Evolutionary conservation across 768 basidiomycete genomes (phyloP), one percentile per base, ranked within the genome.

Genomic region (Phallus indusiatus): DNA sequence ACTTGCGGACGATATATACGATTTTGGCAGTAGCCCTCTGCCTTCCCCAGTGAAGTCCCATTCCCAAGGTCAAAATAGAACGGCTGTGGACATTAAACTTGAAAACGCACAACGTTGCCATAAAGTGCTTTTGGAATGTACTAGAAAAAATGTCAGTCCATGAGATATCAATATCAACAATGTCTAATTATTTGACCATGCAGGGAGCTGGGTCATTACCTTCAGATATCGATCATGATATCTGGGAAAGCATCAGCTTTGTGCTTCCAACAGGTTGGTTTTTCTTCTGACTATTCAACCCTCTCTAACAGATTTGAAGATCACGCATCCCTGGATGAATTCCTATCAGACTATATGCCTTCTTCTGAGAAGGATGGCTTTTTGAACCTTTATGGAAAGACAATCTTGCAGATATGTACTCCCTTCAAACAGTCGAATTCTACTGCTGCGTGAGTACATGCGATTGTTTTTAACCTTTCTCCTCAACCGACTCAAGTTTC

Each of bases 361-460:
- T 49, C 64, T 22, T 20, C 14, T n/a, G 50, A 54, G 24, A 56
- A 49, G 36, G 57, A 55, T 24, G 18, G 28, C 21, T 55, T 62
- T 20, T 65, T 57, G 56, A 58, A 64, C 9, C 22, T 34, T 20
- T 64, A 59, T 48, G 64, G 64, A 33, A 58, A 50, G 16, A 56
- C 52, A 1, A 60, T 65, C 28, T 57, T 65, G 46, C 55, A 42
- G 17, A 46, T 55, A 33, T 61, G 56, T 50, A 59, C 57, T 35
- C 47, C 21, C 14, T 47, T 54, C 33, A 60, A 60, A 47, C 55
- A 55, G 59, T 59, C 57, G 16, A 11, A 22, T 51, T 59, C 57
- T 12, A 16, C 16, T 42, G 24, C 22, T 35, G 54, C 24, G 42
- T 58, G 16, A 37, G 18, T 18, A 18, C 5, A 16, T 12, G 34